A percentile compares a stretch with the other conserved stretches of the same genome.
These are phyloP conservation scores for Podospora australis DNA, from an alignment of 495 filamentous ascomycete genomes.

Conservation along the genomic window DNA sequence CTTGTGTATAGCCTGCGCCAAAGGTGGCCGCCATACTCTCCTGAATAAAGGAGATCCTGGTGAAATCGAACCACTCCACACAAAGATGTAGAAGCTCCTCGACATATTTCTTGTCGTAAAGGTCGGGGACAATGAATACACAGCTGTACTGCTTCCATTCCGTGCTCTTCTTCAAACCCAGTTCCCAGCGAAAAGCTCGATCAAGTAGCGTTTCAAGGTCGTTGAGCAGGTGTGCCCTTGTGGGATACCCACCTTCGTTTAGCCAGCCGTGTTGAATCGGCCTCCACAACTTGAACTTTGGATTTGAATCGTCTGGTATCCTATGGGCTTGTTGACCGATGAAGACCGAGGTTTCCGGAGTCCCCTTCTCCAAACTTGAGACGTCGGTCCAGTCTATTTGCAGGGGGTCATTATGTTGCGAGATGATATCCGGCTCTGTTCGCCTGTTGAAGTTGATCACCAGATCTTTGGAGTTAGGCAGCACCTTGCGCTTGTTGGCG, in stretches of 20 bases:
- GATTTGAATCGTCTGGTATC: conserved; percentile 82
- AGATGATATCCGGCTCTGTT: conserved; percentile 72
- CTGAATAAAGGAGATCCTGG: conserved; percentile 84
- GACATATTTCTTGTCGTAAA: conserved; percentile 91
- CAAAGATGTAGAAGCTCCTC: conserved; percentile 75
- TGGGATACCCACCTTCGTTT: conserved; percentile 82
- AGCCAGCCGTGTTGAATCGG: conserved; percentile 80
- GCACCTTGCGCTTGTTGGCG: conserved; percentile 79
- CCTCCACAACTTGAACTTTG: conserved; percentile 87
- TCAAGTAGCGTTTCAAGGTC: conserved; percentile 85
- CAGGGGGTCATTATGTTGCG: conserved; percentile 87
- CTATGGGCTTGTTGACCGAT: conserved; percentile 76
- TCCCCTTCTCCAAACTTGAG: conserved; percentile 43
- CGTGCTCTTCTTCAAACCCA: conserved; percentile 67
- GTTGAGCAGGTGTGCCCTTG: conserved; percentile 66
- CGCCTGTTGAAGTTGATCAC: conserved; percentile 87
- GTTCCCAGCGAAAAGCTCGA: conserved; percentile 73
- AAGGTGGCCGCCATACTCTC: conserved; percentile 92
- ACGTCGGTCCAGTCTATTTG: conserved; percentile 95
- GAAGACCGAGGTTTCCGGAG: conserved; percentile 59
- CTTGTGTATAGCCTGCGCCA: conserved; percentile 87
- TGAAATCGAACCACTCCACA: conserved; percentile 82
- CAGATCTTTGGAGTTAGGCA: conserved; percentile 92
- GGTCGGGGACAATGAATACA: conserved; percentile 89
- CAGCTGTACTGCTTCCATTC: conserved; percentile 89